Base-by-base conservation (phyloP, 73 alveolate genomes). In the Symbiodinium pilosum region DNA sequence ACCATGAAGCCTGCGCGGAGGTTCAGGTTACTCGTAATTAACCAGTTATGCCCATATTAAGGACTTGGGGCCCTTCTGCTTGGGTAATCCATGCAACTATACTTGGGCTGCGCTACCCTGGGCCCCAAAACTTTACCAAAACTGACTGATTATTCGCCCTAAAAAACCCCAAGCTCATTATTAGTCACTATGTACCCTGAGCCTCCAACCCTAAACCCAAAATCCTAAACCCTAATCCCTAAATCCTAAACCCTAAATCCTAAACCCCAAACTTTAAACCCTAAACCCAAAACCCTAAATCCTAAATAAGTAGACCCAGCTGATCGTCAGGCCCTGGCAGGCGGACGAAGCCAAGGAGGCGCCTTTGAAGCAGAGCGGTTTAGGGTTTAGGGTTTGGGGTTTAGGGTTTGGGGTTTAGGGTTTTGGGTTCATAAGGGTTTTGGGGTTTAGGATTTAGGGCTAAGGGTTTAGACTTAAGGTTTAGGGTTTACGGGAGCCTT, bases 271-370 rank as follows among this genome's bases (percentile, higher is more conserved):
- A 56, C 73, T 32, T 32, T 16, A 20, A 56, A 56, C 34, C 73
- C 73, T 14, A 56, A 28, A 24, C 77, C 36, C 8, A 3, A 64
- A 5, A 64, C 38, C 32, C 40, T 56, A 56, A 5, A 30, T 20
- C 75, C 26, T 0, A 56, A 20, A 56, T 32, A 5, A 64, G n/a
- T n/a, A n/a, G n/a, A n/a, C n/a, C n/a, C n/a, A n/a, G n/a, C n/a
- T n/a, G n/a, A n/a, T n/a, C n/a, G n/a, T 64, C 47, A 89, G 96
- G 96, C 96, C 96, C 9, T 89, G 87, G 87, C 96, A 89, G 81
- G 96, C 87, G n/a, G 96, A 89, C 26, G 87, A 40, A 16, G 59
- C 14, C 21, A 64, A 11, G 43, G 43, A 36, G 51, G 75, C 95
- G 73, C 4, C 34, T 56, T 56, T 3, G 21, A 56, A 56, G 73